These are phyloP conservation scores for Austroboletus eburneus DNA, from an alignment of 768 basidiomycete genomes.

Conservation along the genomic window DNA sequence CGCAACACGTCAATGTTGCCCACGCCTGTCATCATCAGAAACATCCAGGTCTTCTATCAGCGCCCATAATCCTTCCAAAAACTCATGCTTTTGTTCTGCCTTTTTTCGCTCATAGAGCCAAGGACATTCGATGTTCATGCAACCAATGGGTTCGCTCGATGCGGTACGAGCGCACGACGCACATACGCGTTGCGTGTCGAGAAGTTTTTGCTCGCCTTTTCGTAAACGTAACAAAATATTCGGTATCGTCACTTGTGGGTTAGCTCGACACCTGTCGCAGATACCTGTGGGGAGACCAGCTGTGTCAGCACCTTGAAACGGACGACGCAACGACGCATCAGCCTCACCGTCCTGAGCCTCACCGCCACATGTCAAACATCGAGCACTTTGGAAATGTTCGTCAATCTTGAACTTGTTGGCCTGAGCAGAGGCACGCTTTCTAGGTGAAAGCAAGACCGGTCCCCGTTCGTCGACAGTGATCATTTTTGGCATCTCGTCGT, in stretches of 20 bases:
- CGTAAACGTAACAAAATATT: slow-evolving; percentile 52
- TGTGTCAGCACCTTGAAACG: background rate
- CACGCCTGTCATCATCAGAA: background rate
- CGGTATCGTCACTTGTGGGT: slow-evolving; percentile 52
- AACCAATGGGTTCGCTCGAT: slow-evolving; percentile 56
- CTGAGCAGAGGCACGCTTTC: slow-evolving; percentile 26
- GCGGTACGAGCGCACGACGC: slow-evolving; percentile 60
- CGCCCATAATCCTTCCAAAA: slow-evolving; percentile 27
- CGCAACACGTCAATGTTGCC: background rate
- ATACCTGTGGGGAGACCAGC: slow-evolving; percentile 38
- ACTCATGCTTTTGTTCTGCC: slow-evolving; percentile 40
- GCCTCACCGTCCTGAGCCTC: slow-evolving; percentile 48
- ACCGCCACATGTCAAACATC: slow-evolving; percentile 66
- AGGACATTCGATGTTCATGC: slow-evolving; percentile 84
- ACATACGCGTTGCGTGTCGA: slow-evolving; percentile 66
- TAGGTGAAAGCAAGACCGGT: slow-evolving; percentile 34
- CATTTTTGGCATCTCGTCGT: slow-evolving; percentile 75
- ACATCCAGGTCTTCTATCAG: slow-evolving; percentile 29
- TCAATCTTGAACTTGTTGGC: slow-evolving; percentile 54
- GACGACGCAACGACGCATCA: background rate
- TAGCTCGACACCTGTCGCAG: slow-evolving; percentile 56
- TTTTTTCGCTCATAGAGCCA: slow-evolving; percentile 74
- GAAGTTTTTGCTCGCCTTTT: slow-evolving; percentile 50
- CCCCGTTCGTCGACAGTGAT: slow-evolving; percentile 36
- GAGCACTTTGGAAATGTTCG: slow-evolving; percentile 66